Conservation (phyloP, 2,329 filamentous ascomycete genomes). For the Exophiala calicioides region DNA sequence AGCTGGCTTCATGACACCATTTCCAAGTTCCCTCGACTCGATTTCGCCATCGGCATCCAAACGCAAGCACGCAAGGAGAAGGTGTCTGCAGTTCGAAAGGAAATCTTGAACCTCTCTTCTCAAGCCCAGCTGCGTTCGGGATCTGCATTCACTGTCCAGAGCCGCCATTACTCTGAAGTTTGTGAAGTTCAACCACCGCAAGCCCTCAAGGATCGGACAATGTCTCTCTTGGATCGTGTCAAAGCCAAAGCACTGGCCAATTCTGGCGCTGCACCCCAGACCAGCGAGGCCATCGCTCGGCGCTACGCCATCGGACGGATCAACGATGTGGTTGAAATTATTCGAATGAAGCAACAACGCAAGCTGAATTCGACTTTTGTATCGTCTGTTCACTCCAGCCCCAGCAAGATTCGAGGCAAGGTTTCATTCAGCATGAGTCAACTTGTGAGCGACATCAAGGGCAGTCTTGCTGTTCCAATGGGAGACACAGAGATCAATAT, state of each 20-base stretch:
- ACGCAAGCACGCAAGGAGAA: constrained; percentile 28
- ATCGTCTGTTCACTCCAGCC: constrained; percentile 24
- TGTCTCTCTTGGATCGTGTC: constrained; percentile 69
- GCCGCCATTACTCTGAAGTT: neutral
- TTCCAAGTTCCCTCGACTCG: constrained; percentile 41
- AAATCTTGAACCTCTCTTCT: constrained; percentile 22
- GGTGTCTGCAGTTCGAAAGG: constrained; percentile 18
- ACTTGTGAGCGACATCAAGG: constrained; percentile 65
- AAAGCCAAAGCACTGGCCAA: constrained; percentile 65
- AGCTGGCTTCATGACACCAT: constrained; percentile 33
- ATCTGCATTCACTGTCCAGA: constrained; percentile 15
- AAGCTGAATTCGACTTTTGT: constrained; percentile 34
- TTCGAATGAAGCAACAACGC: constrained; percentile 60
- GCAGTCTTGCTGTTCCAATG: constrained; percentile 61
- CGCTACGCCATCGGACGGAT: constrained; percentile 67
- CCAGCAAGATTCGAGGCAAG: constrained; percentile 51
- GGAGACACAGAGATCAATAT: constrained; percentile 49
- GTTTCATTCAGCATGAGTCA: constrained; percentile 67
- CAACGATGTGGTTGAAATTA: constrained; percentile 66
- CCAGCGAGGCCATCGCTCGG: constrained; percentile 60
- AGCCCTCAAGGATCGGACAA: constrained; percentile 41
- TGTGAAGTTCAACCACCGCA: constrained; percentile 6
- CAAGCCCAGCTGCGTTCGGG: constrained; percentile 13
- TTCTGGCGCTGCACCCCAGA: constrained; percentile 47
- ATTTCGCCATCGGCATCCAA: constrained; percentile 23